Conservation (phyloP, 129 eudicot species). For the Oenanthe sinensis region DNA sequence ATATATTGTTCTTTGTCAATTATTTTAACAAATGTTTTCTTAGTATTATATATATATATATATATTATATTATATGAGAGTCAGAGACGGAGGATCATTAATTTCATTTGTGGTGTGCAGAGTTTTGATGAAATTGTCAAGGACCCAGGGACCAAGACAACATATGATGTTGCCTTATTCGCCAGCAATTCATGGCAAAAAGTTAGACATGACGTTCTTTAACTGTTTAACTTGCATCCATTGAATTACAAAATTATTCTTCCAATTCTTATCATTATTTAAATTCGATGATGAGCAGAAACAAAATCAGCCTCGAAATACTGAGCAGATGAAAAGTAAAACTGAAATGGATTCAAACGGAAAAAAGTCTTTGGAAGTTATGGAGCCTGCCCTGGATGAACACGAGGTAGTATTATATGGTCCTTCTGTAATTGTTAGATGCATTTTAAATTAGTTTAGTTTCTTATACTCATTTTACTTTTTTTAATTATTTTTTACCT, state of each 20-base stretch:
- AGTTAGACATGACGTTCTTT: conserved; percentile 29
- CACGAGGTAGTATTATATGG: conserved; percentile 37
- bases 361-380: conserved; percentile 20
- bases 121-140: conserved; percentile 53
- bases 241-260: neutral
- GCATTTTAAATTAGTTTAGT: neutral
- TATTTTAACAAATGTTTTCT: neutral
- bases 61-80: too few relatives aligned
- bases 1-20: conserved; percentile 6
- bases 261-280: conserved; percentile 15
- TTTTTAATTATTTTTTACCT: neutral
- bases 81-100: neutral
- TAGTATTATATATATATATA: neutral
- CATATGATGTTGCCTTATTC: conserved; percentile 60
- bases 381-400: conserved; percentile 20
- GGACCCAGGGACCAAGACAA: conserved; percentile 65
- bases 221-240: neutral
- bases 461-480: neutral
- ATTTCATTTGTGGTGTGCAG: conserved; percentile 26
- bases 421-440: neutral
- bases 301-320: conserved; percentile 28
- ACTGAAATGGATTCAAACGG: conserved; percentile 19
- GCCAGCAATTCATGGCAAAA: conserved; percentile 55
- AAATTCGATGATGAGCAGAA: conserved; percentile 28
- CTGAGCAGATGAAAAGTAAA: conserved; percentile 21